Evolutionary conservation across 805 yeast species (phyloP), one percentile per base, ranked within the genome.

Genomic region (Kregervanrija fluxuum): DNA sequence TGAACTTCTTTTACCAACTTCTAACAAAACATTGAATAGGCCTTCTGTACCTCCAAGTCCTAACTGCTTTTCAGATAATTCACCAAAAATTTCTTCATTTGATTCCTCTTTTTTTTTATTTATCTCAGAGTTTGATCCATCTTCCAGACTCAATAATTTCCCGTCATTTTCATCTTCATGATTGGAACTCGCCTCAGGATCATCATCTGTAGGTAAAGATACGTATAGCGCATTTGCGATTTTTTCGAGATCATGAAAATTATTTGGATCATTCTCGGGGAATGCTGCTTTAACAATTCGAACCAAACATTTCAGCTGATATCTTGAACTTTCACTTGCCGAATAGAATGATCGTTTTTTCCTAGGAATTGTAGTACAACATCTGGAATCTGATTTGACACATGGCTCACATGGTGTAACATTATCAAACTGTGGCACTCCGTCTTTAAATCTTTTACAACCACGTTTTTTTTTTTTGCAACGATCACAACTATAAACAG

Each of bases 181-280:
- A 13, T 10, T 35, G 37, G 17, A 12, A 13, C n/a, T 35, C 12
- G 9, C 8, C 8, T 32, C 36, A 11, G 17, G 34, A 11, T 42
- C 46, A 12, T 36, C 8, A 8, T 11, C 49, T 41, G 28, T 4
- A 1, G 63, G 63, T 52, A 60, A 49, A 11, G 38, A 13, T 4
- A 59, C 43, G 15, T 49, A 52, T 13, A 50, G 33, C 14, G 40
- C 37, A 15, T 41, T 50, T 3, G 65, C 67, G 38, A 61, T 51
- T 41, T 57, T 59, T 14, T 61, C 57, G 31, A 69, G 43, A 17
- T 61, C 66, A 36, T 64, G 62, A 28, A 65, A 57, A 42, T 62
- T 66, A 46, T 63, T 59, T 28, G 61, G 59, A 44, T 67, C 70
- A 12, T 59, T 51, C 33, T 66, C 64, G 0, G 72, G 71, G 44